Conservation (phyloP, 179 eudicot species). For the Corrigiola litoralis region DNA sequence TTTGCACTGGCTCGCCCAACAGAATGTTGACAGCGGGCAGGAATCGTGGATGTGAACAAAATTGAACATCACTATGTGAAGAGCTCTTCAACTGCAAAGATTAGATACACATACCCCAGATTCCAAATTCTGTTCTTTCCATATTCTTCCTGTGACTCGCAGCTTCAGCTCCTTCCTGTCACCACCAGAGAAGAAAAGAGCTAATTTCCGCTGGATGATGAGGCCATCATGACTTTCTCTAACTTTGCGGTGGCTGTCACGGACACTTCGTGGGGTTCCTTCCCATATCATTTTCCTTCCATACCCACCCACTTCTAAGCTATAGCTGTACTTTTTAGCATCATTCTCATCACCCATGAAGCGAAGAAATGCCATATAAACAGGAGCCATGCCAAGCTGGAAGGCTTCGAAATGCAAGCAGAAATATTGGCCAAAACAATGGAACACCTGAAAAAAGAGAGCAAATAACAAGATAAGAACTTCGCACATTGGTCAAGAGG, state of each 20-base stretch:
- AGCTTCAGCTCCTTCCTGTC: constrained; percentile 43
- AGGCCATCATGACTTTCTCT: constrained; percentile 51
- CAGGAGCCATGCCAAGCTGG: constrained; percentile 45
- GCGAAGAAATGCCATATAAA: constrained; percentile 48
- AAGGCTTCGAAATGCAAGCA: constrained; percentile 49
- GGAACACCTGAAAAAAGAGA: constrained; percentile 28
- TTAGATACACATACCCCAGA: constrained; percentile 22
- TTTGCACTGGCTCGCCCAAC: neutral
- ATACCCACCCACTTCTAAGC: constrained; percentile 43
- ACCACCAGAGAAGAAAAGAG: constrained; percentile 45
- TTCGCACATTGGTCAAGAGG: constrained; percentile 6
- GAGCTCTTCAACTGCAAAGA: constrained; percentile 16
- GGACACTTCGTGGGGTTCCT: constrained; percentile 46
- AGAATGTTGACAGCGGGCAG: neutral
- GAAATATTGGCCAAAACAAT: constrained; percentile 40
- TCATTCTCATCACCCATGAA: constrained; percentile 50
- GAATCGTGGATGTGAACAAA: constrained; percentile 1
- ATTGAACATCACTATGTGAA: neutral
- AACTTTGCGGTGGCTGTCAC: constrained; percentile 39
- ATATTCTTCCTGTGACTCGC: constrained; percentile 41
- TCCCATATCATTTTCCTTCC: constrained; percentile 45
- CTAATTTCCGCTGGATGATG: constrained; percentile 36
- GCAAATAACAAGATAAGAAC: neutral
- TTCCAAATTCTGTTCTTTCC: constrained; percentile 38
- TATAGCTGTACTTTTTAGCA: constrained; percentile 34